These are phyloP conservation scores for Podaxis sp. DNA, from an alignment of 768 basidiomycete genomes.

Conservation along the genomic window DNA sequence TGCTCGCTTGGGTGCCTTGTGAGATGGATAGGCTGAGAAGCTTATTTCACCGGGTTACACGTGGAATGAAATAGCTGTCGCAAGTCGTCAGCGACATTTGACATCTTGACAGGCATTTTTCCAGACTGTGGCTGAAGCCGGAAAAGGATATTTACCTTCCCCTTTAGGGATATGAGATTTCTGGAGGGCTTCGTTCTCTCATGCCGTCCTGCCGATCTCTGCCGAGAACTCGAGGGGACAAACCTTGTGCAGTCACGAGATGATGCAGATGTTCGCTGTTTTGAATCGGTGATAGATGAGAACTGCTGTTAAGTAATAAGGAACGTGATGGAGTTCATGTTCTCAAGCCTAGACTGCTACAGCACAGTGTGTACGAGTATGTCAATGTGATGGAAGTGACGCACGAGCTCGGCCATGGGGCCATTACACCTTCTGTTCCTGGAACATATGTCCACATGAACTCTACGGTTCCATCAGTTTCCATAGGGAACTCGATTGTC, in stretches of 20 bases:
- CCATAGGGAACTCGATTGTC: not conserved
- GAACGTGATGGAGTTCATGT: not conserved
- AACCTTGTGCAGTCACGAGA: not conserved
- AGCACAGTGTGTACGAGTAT: too few species aligned
- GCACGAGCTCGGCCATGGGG: not conserved
- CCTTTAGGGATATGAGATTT: not conserved
- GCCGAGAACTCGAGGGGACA: not conserved
- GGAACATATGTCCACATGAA: not conserved
- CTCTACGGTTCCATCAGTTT: not conserved
- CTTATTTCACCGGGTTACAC: not conserved
- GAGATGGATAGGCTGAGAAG: not conserved
- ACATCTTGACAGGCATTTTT: not conserved
- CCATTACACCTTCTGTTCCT: not conserved
- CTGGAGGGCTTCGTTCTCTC: not conserved
- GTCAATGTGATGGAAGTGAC: not conserved
- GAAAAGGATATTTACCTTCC: conserved; percentile 12
- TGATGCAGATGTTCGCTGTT: too few species aligned
- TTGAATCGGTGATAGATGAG: too few species aligned
- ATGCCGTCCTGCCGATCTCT: not conserved
- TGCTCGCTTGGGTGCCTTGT: not conserved
- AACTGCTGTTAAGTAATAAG: not conserved
- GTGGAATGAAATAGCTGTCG: not conserved
- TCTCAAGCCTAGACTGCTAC: not conserved
- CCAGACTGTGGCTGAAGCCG: not conserved
- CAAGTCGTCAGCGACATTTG: not conserved